A percentile compares a stretch with the other conserved stretches of the same genome.
These are phyloP conservation scores for Pestalotiopsis sp. DNA, from an alignment of 2,329 filamentous ascomycete genomes.

Conservation along the genomic window DNA sequence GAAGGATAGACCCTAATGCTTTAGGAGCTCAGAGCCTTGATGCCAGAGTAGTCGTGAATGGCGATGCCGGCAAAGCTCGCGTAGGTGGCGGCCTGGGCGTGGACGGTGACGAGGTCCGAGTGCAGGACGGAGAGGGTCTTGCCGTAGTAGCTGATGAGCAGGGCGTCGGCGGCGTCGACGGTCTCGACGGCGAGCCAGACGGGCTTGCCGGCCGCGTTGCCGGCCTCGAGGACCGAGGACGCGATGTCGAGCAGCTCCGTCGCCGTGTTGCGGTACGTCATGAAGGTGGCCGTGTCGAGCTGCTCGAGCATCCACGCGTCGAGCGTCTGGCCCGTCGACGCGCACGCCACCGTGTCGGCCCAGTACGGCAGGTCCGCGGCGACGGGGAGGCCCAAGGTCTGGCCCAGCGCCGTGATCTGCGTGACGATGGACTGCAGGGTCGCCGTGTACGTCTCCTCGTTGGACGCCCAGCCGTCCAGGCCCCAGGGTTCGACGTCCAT, in stretches of 20 bases:
- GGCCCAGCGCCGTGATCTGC: not conserved
- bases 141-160: slow-evolving; percentile 12
- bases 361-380: slow-evolving; percentile 13
- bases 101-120: slow-evolving; percentile 1
- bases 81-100: not conserved
- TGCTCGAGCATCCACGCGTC: slow-evolving; percentile 8
- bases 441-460: slow-evolving; percentile 1
- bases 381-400: not conserved
- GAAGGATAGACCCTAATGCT: not conserved
- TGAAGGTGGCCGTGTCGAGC: slow-evolving; percentile 13
- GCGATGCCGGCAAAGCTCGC: slow-evolving; percentile 11
- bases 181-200: slow-evolving; percentile 15
- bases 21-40: slow-evolving; percentile 1
- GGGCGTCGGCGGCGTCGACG: slow-evolving; percentile 8
- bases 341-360: slow-evolving; percentile 6
- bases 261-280: slow-evolving; percentile 14
- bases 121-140: not conserved
- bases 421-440: slow-evolving; percentile 1
- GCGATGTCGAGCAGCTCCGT: slow-evolving; percentile 11
- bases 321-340: not conserved
- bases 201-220: slow-evolving; percentile 10
- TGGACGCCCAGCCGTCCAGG: slow-evolving; percentile 10
- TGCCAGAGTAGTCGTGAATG: slow-evolving; percentile 8
- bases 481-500: slow-evolving; percentile 10
- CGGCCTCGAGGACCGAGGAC: slow-evolving; percentile 7